Evolutionary conservation across 768 basidiomycete genomes (phyloP), one percentile per base, ranked within the genome.

Genomic region (Mrakia gelida): DNA sequence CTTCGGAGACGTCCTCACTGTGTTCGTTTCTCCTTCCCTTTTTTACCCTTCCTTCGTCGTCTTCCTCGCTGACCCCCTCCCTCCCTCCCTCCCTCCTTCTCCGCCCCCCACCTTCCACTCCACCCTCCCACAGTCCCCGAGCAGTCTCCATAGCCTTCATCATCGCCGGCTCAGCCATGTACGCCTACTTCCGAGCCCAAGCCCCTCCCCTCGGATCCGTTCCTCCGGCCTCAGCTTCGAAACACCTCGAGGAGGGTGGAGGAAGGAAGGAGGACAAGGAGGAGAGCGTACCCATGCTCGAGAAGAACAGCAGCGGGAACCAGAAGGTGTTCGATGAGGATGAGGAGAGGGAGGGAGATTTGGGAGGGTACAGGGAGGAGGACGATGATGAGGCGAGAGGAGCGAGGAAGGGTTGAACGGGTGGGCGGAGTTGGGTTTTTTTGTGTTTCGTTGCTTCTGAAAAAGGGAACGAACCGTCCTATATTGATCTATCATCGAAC

Each of bases 91-190:
- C 30, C 16, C 15, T 16, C 45, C 9, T 7, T 16, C 45, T 13
- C 45, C 45, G 8, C 56, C 38, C 38, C 8, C 38, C 8, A 8
- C 8, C 38, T 38, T 43, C 41, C 45, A 7, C 45, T 11, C 45
- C 4, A 11, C 65, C 26, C 21, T 45, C n/a, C n/a, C 61, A 3
- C 71, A 82, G 83, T 1, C 82, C 82, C 38, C 81, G 83, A 18
- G 80, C 82, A n/a, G 77, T 82, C 54, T 81, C 81, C 23, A 82
- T 84, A 76, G 77, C 79, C 75, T 75, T 84, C 72, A 84, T 84
- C 76, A 82, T 82, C 63, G 75, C 81, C 68, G 83, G 83, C 45
- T 84, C 83, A n/a, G 77, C 81, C 26, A 71, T 82, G 10, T 84
- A 84, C 80, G 82, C 83, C 34, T 84, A 84, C 75, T 80, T 81